These are phyloP conservation scores for Borovskyia barvae DNA, from an alignment of 208 protist genomes.

Conservation along the genomic window DNA sequence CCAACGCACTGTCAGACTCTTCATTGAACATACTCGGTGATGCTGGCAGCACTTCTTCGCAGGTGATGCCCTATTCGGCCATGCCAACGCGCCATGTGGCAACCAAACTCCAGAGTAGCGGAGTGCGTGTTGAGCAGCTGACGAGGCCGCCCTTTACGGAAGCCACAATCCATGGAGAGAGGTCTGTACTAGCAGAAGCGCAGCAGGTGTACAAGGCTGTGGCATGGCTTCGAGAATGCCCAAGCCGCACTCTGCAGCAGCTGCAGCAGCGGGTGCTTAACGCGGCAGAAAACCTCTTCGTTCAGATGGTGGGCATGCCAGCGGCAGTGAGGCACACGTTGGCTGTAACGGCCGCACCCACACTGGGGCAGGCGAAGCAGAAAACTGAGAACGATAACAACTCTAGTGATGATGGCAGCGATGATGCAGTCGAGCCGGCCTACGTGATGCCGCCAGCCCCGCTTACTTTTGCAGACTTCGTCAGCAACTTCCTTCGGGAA, in stretches of 20 bases:
- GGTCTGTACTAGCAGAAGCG: conserved; percentile 17
- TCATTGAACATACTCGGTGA: not conserved
- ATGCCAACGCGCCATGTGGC: not conserved
- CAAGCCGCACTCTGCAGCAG: conserved; percentile 27
- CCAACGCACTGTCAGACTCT: conserved; percentile 16
- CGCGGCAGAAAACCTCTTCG: conserved; percentile 24
- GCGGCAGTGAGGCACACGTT: conserved; percentile 13
- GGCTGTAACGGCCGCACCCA: not conserved
- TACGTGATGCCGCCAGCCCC: conserved; percentile 20
- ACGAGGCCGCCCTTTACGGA: conserved; percentile 16
- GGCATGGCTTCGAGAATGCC: conserved; percentile 42
- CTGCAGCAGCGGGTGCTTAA: conserved; percentile 52
- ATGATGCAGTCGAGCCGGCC: not conserved
- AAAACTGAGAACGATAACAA: not conserved
- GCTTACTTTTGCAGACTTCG: conserved; percentile 25
- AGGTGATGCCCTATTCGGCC: not conserved
- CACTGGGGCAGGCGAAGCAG: not conserved
- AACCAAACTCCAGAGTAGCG: not conserved
- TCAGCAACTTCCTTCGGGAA: conserved; percentile 16
- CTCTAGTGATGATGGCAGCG: not conserved
- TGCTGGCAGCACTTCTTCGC: not conserved
- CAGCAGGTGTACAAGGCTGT: conserved; percentile 37
- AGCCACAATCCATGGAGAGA: conserved; percentile 14
- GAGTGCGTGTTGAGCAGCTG: conserved; percentile 5
- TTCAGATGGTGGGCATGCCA: conserved; percentile 30